These are phyloP conservation scores for Pythium phragmiticola DNA, from an alignment of 352 stramenopile genomes.

Conservation along the genomic window DNA sequence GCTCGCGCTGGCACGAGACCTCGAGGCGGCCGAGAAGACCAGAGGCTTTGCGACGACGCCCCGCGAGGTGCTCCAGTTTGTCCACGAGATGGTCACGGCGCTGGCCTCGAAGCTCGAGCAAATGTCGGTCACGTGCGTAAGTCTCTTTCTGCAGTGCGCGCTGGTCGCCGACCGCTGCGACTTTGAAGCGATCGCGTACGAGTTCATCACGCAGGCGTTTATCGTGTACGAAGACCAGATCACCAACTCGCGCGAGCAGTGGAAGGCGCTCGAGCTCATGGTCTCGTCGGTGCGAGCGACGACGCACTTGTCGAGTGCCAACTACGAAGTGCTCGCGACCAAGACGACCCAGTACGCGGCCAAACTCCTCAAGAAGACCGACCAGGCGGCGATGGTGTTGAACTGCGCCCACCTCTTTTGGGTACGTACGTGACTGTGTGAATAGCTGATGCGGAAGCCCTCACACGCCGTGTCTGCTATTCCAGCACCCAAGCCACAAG, in stretches of 20 bases:
- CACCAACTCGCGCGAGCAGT: slow-evolving; percentile 89
- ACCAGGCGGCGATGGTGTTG: slow-evolving; percentile 95
- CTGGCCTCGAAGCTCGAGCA: slow-evolving; percentile 82
- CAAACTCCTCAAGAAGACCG: slow-evolving; percentile 95
- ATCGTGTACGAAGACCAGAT: slow-evolving; percentile 97
- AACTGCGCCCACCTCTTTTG: slow-evolving; percentile 96
- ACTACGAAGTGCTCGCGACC: slow-evolving; percentile 96
- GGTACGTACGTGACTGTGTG: slow-evolving; percentile 35
- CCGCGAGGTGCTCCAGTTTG: slow-evolving; percentile 96
- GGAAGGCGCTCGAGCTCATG: slow-evolving; percentile 87
- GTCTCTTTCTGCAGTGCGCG: slow-evolving; percentile 94
- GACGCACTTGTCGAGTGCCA: slow-evolving; percentile 76
- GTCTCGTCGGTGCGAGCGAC: slow-evolving; percentile 85
- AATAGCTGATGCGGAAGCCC: background rate
- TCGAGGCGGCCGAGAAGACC: slow-evolving; percentile 24
- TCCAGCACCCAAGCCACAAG: slow-evolving; percentile 67
- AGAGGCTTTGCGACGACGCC: slow-evolving; percentile 49
- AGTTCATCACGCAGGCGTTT: slow-evolving; percentile 96
- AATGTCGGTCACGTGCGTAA: slow-evolving; percentile 79
- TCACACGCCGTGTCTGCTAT: slow-evolving; percentile 1
- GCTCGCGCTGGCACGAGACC: slow-evolving; percentile 72
- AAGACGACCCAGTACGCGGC: slow-evolving; percentile 96
- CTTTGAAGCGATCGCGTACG: slow-evolving; percentile 94
- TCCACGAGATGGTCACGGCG: slow-evolving; percentile 96
- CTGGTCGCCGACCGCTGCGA: slow-evolving; percentile 78